Evolutionary conservation across 2,329 filamentous ascomycete genomes (phyloP).

Genomic region (Ophiostoma triangulosporum): DNA sequence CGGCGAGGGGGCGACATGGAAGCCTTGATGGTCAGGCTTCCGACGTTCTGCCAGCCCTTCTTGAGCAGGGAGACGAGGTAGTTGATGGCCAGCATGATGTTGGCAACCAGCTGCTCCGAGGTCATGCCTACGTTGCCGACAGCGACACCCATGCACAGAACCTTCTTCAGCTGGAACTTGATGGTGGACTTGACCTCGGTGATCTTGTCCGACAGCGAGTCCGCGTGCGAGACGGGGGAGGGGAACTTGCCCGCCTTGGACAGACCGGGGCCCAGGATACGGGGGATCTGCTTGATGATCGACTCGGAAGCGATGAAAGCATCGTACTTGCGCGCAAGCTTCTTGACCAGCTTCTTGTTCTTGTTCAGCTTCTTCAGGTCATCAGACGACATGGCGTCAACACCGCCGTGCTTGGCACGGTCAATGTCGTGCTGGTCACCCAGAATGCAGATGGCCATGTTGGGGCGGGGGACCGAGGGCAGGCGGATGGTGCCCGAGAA

Average conservation of each 20-base stretch:
- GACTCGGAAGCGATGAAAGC: constrained; percentile 95
- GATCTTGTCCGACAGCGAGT: constrained; percentile 90
- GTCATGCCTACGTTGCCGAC: constrained; percentile 98
- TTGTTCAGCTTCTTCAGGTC: constrained; percentile 99
- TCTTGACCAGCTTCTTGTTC: constrained; percentile 99
- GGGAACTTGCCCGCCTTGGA: constrained; percentile 99
- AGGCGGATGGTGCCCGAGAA: constrained; percentile 99
- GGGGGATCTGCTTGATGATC: constrained; percentile 99
- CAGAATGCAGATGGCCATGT: constrained; percentile 33
- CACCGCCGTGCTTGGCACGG: constrained; percentile 96
- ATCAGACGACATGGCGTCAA: constrained; percentile 96
- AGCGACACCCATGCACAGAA: constrained; percentile 98
- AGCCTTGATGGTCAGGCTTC: constrained; percentile 99
- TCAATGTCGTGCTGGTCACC: constrained; percentile 92
- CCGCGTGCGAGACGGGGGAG: constrained; percentile 90
- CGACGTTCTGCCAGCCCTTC: constrained; percentile 99
- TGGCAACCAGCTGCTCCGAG: constrained; percentile 87
- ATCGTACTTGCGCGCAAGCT: constrained; percentile 99
- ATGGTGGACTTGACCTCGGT: constrained; percentile 99
- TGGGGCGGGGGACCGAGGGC: constrained; percentile 73
- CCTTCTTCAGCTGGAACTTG: constrained; percentile 99
- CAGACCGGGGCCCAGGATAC: constrained; percentile 97
- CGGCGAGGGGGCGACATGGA: constrained; percentile 98
- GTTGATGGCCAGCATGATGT: constrained; percentile 99
- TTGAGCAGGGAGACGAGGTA: constrained; percentile 98